Conservation (phyloP, 768 basidiomycete genomes). For the Lanmaoa rubissima region DNA sequence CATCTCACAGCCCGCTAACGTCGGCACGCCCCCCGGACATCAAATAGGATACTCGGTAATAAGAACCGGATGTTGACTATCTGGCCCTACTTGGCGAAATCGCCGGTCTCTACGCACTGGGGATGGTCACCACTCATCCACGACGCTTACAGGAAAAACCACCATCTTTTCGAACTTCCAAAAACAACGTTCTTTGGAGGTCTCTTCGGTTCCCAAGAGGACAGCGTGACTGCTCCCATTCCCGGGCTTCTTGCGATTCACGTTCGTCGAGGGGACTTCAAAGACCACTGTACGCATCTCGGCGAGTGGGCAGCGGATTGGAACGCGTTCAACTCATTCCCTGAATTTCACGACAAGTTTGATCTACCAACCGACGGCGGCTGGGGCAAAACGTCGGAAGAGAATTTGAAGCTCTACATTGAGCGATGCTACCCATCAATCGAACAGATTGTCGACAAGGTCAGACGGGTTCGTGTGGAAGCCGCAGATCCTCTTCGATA, state of each 20-base stretch:
- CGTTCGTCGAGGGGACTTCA: slow-evolving; percentile 50
- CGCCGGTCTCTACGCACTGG: slow-evolving; percentile 37
- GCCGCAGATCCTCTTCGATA: slow-evolving; percentile 28
- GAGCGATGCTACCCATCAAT: slow-evolving; percentile 44
- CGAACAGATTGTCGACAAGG: slow-evolving; percentile 41
- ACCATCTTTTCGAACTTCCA: slow-evolving; percentile 21
- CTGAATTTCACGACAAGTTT: slow-evolving; percentile 40
- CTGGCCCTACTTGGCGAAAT: slow-evolving; percentile 33
- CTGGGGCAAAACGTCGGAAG: slow-evolving; percentile 15
- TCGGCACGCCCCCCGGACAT: background rate
- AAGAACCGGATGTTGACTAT: slow-evolving; percentile 33
- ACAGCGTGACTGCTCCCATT: slow-evolving; percentile 20
- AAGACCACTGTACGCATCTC: slow-evolving; percentile 43
- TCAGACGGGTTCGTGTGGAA: slow-evolving; percentile 33
- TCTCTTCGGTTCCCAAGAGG: background rate
- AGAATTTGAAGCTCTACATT: slow-evolving; percentile 28
- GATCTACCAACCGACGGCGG: slow-evolving; percentile 28
- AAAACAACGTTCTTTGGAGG: background rate
- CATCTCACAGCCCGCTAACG: background rate
- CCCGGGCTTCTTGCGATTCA: slow-evolving; percentile 49
- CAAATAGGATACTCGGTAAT: slow-evolving; percentile 34
- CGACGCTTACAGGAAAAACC: slow-evolving; percentile 33
- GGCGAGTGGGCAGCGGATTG: slow-evolving; percentile 35
- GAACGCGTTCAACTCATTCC: slow-evolving; percentile 47
- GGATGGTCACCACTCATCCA: slow-evolving; percentile 38